Conservation (phyloP, 75 land plant species). For the Larix kaempferi region DNA sequence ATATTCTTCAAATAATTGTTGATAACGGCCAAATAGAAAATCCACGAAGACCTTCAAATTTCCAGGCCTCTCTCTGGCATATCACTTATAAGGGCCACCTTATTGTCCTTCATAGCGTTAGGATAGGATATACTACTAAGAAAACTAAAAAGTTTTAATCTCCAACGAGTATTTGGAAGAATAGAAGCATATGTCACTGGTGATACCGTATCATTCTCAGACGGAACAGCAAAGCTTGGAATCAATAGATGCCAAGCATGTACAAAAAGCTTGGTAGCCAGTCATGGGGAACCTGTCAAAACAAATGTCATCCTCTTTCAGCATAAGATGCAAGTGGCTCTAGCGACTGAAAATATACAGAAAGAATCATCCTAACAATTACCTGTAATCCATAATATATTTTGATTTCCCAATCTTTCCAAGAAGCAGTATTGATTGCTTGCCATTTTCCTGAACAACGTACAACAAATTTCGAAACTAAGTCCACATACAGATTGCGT, state of each 20-base stretch:
- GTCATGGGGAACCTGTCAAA: slow-evolving; percentile 68
- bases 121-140: too few relatives aligned
- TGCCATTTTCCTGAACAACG: slow-evolving; percentile 61
- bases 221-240: slow-evolving; percentile 81
- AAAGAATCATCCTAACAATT: not conserved
- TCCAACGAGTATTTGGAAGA: too few relatives aligned
- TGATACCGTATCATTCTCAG: slow-evolving; percentile 11
- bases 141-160: too few relatives aligned
- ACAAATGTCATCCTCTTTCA: not conserved
- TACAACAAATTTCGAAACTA: not conserved
- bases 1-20: too few relatives aligned
- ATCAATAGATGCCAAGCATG: slow-evolving; percentile 82
- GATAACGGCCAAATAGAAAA: too few relatives aligned
- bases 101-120: too few relatives aligned
- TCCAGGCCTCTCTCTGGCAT: too few relatives aligned
- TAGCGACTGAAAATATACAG: not conserved
- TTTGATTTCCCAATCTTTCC: slow-evolving; percentile 72
- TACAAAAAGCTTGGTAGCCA: slow-evolving; percentile 86
- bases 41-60: too few relatives aligned
- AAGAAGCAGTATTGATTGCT: slow-evolving; percentile 62
- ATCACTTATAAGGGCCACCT: too few relatives aligned
- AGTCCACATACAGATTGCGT: too few relatives aligned
- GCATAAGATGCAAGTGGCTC: not conserved
- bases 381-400: slow-evolving; percentile 85
- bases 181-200: not conserved